These are phyloP conservation scores for Acanthamoeba sp. DNA, from an alignment of 208 protist genomes.

Conservation along the genomic window DNA sequence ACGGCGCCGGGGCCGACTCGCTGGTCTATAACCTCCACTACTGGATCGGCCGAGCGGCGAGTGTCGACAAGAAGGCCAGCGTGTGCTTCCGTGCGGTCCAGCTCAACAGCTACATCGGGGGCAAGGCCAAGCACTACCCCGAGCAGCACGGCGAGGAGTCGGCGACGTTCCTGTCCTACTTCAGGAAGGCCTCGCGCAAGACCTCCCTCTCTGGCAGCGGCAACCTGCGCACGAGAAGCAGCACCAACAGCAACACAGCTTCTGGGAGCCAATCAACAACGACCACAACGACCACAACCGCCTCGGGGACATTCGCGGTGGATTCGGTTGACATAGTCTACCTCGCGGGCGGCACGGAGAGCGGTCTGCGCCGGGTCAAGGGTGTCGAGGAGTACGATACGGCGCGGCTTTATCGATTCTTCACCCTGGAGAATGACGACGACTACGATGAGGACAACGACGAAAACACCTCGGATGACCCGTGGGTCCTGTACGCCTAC, in stretches of 20 bases:
- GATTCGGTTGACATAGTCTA: not conserved
- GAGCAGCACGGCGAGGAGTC: constrained; percentile 58
- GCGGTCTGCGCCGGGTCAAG: constrained; percentile 3
- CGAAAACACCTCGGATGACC: not conserved
- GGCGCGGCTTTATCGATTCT: constrained; percentile 36
- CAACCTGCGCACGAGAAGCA: not conserved
- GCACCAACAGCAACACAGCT: not conserved
- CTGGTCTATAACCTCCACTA: constrained; percentile 40
- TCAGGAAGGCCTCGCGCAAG: not conserved
- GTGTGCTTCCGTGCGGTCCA: constrained; percentile 57
- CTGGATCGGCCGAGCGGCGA: constrained; percentile 11
- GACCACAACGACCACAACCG: not conserved
- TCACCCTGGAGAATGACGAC: not conserved
- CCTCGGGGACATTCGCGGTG: not conserved
- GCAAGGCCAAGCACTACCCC: constrained; percentile 63
- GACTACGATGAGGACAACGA: not conserved
- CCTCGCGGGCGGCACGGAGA: constrained; percentile 25
- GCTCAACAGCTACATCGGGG: constrained; percentile 58
- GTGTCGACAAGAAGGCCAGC: constrained; percentile 35
- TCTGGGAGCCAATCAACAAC: not conserved
- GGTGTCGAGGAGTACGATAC: not conserved
- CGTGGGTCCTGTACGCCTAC: not conserved
- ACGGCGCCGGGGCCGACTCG: not conserved
- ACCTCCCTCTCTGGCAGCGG: not conserved
- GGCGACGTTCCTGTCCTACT: constrained; percentile 9